phyloP scores from a whole-genome alignment of 169 alveolate genomes.

The Fabrea salina region DNA sequence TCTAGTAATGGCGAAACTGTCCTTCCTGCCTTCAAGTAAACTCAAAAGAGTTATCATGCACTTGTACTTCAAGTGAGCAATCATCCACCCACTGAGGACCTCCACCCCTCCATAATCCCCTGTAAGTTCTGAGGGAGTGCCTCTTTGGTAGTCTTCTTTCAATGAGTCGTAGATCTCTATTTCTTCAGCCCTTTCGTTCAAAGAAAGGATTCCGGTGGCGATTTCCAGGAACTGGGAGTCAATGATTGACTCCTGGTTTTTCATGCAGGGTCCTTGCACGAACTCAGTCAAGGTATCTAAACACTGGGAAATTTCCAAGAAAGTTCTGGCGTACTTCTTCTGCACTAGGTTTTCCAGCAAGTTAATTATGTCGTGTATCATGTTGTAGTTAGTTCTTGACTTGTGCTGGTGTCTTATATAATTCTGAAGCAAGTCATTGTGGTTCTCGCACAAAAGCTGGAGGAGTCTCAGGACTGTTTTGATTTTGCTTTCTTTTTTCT shows the following conservation, averaged over 20 bases:
- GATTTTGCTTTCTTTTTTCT: neutral
- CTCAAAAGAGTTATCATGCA: constrained; percentile 27
- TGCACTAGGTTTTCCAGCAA: neutral
- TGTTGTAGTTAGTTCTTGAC: constrained; percentile 19
- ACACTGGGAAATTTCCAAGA: constrained; percentile 2
- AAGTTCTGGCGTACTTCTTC: neutral
- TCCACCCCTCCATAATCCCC: neutral
- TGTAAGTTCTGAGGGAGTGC: neutral
- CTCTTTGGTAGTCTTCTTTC: neutral
- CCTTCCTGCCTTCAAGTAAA: constrained; percentile 22
- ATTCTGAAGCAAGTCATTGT: constrained; percentile 58
- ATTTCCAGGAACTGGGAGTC: constrained; percentile 24
- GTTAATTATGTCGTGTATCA: neutral
- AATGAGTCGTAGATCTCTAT: neutral
- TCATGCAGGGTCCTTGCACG: constrained; percentile 79
- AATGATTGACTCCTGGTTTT: constrained; percentile 66
- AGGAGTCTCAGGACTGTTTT: constrained; percentile 49
- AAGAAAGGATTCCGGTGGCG: neutral
- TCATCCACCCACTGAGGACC: constrained; percentile 20
- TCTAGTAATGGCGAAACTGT: neutral
- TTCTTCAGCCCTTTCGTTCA: neutral
- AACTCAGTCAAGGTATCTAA: constrained; percentile 68
- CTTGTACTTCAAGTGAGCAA: constrained; percentile 17
- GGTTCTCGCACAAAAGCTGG: constrained; percentile 74
- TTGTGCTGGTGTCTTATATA: constrained; percentile 62